Base-by-base conservation (phyloP, 2,329 filamentous ascomycete species). In the Dactylonectria macrodidyma region DNA sequence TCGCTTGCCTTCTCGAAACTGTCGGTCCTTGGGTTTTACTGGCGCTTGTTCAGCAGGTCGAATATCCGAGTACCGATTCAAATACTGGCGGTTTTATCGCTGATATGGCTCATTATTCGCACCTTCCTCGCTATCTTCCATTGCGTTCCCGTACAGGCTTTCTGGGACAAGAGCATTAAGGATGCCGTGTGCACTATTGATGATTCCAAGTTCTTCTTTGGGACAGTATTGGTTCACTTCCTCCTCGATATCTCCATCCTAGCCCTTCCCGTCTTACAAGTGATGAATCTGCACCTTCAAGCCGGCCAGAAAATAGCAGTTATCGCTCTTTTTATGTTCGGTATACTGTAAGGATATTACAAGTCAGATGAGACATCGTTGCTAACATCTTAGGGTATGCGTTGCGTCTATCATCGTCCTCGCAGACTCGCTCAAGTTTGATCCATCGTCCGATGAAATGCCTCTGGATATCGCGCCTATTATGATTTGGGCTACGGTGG, bases 201-300 rank as follows among this genome's bases (percentile, higher is more conserved):
- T 46, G 77, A 76, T 61, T 70, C 72, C 14, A 75, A 75, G 0
- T 81, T 78, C 30, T 80, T 80, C 66, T 77, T 80, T 47, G 76
- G 77, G 14, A 78, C 78, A 0, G 75, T 78, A 1, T 44, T 79
- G 11, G 73, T 75, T 1, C 80, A 82, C 54, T 67, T 78, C 1
- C 10, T 79, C 9, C 71, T 81, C 16, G 80, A 82, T 22, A 54
- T 79, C 22, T 67, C 68, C 1, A 80, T 81, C 5, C 69, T 82
- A 4, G 63, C 69, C 2, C 71, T 81, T 0, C 80, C 80, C 1
- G 64, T 76, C 2, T 69, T 79, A 10, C 75, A 81, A 63, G 75
- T 82, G 5, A 65, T 72, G 1, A 76, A 76, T n/a, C 73, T 81
- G 30, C 67, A 76, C 10, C 69, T 81, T 2, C 77, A 73, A 0